Evolutionary conservation across 2,329 filamentous ascomycete species (phyloP), one percentile per base, ranked within the genome.

Genomic region (Akanthomyces dipterigenus): DNA sequence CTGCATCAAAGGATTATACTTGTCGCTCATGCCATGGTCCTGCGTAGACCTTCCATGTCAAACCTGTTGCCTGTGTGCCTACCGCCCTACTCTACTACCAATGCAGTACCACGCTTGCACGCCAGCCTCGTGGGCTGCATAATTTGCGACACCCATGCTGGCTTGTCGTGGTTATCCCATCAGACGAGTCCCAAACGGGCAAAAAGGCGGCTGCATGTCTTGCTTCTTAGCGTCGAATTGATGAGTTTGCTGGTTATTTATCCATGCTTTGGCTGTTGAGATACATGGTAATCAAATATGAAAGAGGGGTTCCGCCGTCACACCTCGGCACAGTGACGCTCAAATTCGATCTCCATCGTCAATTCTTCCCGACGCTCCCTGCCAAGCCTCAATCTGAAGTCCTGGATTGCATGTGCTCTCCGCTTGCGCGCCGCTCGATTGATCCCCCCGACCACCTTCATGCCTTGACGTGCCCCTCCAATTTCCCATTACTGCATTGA

Each of bases 361-460:
- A 53, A 45, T 46, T 36, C 57, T 51, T 59, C 56, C 48, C 57
- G 40, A 53, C 12, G 24, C 26, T 36, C 48, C 57, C 49, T 53
- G 48, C 50, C 48, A 60, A 60, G 49, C 38, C 57, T 51, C 57
- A 60, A 53, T 60, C 57, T 60, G 57, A 60, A 60, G 57, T 60
- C 46, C 22, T 20, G 22, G 22, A 53, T 60, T 60, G 48, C 48
- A 46, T 53, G 48, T 60, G 57, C 26, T 46, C 46, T 51, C 55
- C 55, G 55, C 55, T 38, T 36, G 22, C 43, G 31, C 28, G 22
- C 56, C 28, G 42, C 24, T 42, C 46, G 48, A 50, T 53, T 36
- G 57, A 60, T 60, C 56, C 34, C n/a, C 56, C 48, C 26, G 48
- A 20, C 8, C 31, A 49, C 36, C n/a, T 6, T 24, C 20, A 38